Evolutionary conservation across 805 yeast species (phyloP).

Genomic region (Teunomyces tritomae): DNA sequence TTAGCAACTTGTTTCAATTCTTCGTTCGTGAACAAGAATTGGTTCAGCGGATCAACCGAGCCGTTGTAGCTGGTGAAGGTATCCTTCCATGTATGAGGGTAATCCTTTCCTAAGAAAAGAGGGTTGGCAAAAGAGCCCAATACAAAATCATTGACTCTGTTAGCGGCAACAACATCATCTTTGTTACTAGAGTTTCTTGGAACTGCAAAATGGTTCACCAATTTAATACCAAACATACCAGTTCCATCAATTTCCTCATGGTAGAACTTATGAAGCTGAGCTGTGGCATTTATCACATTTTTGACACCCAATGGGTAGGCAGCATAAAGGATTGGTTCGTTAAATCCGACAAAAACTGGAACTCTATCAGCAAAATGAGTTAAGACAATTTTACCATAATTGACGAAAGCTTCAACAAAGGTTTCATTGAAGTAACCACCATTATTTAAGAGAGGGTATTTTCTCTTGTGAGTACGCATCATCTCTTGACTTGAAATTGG

Average conservation of each 20-base stretch:
- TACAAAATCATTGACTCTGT: slow-evolving; percentile 20
- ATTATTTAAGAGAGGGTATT: slow-evolving; percentile 13
- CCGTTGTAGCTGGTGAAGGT: slow-evolving; percentile 13
- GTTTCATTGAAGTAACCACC: slow-evolving; percentile 23
- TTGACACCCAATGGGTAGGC: slow-evolving; percentile 20
- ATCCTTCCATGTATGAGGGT: slow-evolving; percentile 21
- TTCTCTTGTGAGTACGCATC: neutral
- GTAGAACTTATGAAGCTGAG: slow-evolving; percentile 19
- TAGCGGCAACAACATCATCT: slow-evolving; percentile 24
- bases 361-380: slow-evolving; percentile 29
- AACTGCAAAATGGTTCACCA: slow-evolving; percentile 24
- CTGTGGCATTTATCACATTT: slow-evolving; percentile 23
- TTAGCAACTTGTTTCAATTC: slow-evolving; percentile 21
- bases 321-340: slow-evolving; percentile 26
- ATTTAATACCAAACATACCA: slow-evolving; percentile 24
- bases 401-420: slow-evolving; percentile 29
- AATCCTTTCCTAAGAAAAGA: slow-evolving; percentile 27
- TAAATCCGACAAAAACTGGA: slow-evolving; percentile 27
- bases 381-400: slow-evolving; percentile 29
- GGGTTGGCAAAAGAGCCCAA: slow-evolving; percentile 29
- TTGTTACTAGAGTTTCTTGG: slow-evolving; percentile 21
- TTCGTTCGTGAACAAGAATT: slow-evolving; percentile 18
- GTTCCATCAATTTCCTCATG: slow-evolving; percentile 23
- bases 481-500: neutral
- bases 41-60: slow-evolving; percentile 6